A percentile compares a stretch with the other conserved stretches of the same genome.
Conservation (phyloP, 768 basidiomycete species). For the Calocybe gangraenosa region DNA sequence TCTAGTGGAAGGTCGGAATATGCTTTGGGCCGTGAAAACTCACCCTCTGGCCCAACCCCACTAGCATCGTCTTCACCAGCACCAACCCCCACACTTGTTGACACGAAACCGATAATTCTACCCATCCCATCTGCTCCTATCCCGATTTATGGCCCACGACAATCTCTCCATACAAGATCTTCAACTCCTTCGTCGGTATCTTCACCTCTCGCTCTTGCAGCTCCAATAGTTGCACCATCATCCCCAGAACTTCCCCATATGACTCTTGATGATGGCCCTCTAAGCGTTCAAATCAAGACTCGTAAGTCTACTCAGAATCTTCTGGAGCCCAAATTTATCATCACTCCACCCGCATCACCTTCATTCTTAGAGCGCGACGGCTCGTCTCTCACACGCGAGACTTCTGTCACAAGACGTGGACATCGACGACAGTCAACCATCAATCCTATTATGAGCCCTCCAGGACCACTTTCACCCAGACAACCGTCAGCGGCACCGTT, state of each 20-base stretch:
- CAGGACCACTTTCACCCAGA: slow-evolving; percentile 80
- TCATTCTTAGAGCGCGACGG: slow-evolving; percentile 44
- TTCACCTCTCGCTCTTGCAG: slow-evolving; percentile 81
- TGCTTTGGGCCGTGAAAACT: slow-evolving; percentile 41
- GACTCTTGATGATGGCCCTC: slow-evolving; percentile 55
- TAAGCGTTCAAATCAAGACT: slow-evolving; percentile 53
- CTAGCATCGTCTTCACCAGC: slow-evolving; percentile 54
- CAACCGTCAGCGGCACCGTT: slow-evolving; percentile 75
- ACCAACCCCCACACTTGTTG: slow-evolving; percentile 25
- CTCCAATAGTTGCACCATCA: slow-evolving; percentile 72
- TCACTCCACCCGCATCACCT: slow-evolving; percentile 77
- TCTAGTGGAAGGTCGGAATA: slow-evolving; percentile 68
- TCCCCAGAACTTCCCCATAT: slow-evolving; percentile 13
- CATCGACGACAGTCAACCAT: slow-evolving; percentile 73
- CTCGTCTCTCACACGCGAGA: slow-evolving; percentile 35
- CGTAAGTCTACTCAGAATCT: slow-evolving; percentile 66
- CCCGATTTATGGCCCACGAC: slow-evolving; percentile 32
- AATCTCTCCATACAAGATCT: slow-evolving; percentile 67
- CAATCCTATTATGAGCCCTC: slow-evolving; percentile 58
- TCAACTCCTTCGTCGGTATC: slow-evolving; percentile 88
- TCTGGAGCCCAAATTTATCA: slow-evolving; percentile 57
- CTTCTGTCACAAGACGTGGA: slow-evolving; percentile 45
- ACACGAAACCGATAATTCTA: slow-evolving; percentile 24
- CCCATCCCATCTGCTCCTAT: slow-evolving; percentile 24
- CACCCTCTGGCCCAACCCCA: slow-evolving; percentile 64